phyloP scores from a whole-genome alignment of 176 grass and related monocot genomes.

The Alopecurus myosuroides region DNA sequence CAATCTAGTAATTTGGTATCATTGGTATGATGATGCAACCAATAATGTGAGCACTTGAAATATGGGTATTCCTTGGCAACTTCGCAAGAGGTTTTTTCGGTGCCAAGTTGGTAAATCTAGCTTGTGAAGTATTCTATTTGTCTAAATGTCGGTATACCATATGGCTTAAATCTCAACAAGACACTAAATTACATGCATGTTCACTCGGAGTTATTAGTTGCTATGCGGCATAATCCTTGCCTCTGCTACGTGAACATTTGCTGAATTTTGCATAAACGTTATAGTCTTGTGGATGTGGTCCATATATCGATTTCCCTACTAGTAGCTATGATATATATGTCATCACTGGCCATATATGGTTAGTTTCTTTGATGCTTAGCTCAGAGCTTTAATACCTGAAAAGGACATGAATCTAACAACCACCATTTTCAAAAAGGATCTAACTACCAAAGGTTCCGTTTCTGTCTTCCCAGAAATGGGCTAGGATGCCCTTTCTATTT shows the following conservation, averaged over 20 bases:
- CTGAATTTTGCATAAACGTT: neutral
- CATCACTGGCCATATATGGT: neutral
- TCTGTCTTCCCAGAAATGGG: neutral
- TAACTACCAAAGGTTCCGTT: neutral
- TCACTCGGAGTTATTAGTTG: neutral
- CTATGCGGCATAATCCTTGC: neutral
- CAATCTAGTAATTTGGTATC: neutral
- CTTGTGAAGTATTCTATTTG: neutral
- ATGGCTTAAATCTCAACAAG: neutral
- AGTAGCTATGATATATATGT: too few relatives aligned
- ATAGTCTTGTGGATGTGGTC: neutral
- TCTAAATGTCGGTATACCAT: neutral
- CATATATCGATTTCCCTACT: neutral
- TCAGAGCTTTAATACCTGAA: slow-evolving; percentile 10
- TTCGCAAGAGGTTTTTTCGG: too few relatives aligned
- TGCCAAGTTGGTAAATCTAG: neutral
- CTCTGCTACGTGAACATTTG: neutral
- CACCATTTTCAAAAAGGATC: neutral
- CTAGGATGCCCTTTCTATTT: neutral
- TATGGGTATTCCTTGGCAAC: neutral
- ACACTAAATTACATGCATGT: neutral
- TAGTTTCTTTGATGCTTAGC: neutral
- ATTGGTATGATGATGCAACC: neutral
- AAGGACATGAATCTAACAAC: slow-evolving; percentile 8
- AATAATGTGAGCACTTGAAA: neutral